phyloP scores from a whole-genome alignment of 768 basidiomycete genomes.

The Hortiboletus flavorubellus region DNA sequence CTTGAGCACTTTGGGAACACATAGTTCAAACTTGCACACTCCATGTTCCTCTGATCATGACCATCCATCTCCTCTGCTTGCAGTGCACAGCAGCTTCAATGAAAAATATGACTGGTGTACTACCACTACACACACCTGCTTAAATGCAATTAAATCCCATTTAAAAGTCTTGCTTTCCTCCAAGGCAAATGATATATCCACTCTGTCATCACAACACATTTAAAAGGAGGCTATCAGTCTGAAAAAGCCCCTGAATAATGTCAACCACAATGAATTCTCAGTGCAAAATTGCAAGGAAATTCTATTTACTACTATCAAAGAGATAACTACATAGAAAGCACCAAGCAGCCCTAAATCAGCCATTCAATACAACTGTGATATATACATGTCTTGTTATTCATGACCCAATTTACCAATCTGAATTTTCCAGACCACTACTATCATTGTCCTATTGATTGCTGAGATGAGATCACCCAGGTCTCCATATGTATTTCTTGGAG shows the following conservation, averaged over 20 bases:
- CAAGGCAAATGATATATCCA: background rate
- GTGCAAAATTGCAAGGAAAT: background rate
- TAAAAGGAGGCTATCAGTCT: background rate
- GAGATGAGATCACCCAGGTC: background rate
- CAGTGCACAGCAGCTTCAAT: background rate
- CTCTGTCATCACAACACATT: background rate
- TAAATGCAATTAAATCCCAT: background rate
- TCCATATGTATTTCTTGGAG: background rate
- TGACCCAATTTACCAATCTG: background rate
- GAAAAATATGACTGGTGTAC: background rate
- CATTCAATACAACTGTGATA: background rate
- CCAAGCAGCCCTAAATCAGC: background rate
- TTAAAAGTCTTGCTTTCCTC: background rate
- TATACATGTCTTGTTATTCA: background rate
- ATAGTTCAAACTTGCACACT: background rate
- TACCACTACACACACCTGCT: background rate
- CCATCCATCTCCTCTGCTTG: too few relatives aligned
- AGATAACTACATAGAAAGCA: too few relatives aligned
- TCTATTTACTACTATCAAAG: background rate
- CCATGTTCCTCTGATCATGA: background rate
- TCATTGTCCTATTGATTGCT: slow-evolving; percentile 11
- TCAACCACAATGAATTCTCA: background rate
- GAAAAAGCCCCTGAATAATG: background rate
- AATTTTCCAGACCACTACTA: background rate
- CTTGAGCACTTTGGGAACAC: background rate